Percentiles rank a stretch among this genome's conserved stretches.
Conservation (phyloP, 345 rosid genomes). For the Trapa bicornis region DNA sequence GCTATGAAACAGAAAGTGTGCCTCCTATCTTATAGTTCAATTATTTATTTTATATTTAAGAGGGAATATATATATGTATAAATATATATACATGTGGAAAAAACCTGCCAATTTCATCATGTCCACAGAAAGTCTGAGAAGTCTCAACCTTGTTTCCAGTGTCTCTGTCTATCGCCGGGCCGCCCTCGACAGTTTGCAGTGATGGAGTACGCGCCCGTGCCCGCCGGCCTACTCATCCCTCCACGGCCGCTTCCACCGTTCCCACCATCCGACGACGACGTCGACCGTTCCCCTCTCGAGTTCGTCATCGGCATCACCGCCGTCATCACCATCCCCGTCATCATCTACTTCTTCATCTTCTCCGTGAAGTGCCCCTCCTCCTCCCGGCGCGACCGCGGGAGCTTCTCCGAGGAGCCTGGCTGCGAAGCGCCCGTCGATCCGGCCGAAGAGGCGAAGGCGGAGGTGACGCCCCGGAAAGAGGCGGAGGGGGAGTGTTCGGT, state of each 20-base stretch:
- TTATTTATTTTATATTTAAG: no score
- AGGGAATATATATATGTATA: no score
- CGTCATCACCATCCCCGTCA: conserved; percentile 49
- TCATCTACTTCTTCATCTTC: conserved; percentile 58
- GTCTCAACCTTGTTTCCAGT: no score
- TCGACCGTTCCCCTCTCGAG: conserved; percentile 59
- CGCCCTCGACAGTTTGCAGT: background rate
- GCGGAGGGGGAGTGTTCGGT: conserved; percentile 49
- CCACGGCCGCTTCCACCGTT: conserved; percentile 47
- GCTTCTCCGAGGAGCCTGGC: conserved; percentile 3
- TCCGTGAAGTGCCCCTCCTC: conserved; percentile 42
- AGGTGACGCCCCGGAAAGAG: conserved; percentile 27
- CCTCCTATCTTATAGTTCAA: no score
- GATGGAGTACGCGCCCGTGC: background rate
- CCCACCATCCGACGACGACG: conserved; percentile 27
- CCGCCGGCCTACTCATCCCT: conserved; percentile 13
- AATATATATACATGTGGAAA: background rate
- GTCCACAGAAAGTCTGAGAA: conserved; percentile 8
- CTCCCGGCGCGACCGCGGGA: conserved; percentile 12
- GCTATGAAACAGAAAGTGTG: no score
- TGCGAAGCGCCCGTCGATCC: background rate
- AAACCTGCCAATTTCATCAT: conserved; percentile 7
- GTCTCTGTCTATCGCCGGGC: background rate
- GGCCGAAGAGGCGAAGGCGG: conserved; percentile 15
- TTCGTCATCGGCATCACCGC: conserved; percentile 58